These are phyloP conservation scores for Pharus latifolius DNA, from an alignment of 176 grass and related monocot species.

Conservation along the genomic window DNA sequence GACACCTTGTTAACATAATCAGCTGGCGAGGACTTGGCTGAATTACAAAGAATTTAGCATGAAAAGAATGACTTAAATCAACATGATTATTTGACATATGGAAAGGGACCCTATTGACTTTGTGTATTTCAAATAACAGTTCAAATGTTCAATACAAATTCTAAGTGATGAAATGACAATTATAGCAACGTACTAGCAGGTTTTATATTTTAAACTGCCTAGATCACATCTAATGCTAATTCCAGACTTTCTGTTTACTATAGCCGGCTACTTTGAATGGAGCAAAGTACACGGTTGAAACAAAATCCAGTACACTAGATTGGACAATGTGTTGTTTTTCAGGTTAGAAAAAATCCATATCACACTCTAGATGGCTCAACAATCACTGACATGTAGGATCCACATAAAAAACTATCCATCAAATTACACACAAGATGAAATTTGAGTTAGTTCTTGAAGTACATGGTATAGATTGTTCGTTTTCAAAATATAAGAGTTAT, in stretches of 20 bases:
- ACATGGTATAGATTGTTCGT: too few species aligned
- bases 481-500: too few species aligned
- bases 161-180: not conserved
- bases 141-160: not conserved
- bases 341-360: too few species aligned
- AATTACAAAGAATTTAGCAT: not conserved
- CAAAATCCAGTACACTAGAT: not conserved
- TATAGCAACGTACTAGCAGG: not conserved
- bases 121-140: not conserved
- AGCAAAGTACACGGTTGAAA: not conserved
- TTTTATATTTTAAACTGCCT: not conserved
- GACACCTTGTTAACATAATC: not conserved
- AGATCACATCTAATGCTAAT: slow-evolving; percentile 1
- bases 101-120: too few species aligned
- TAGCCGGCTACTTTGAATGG: not conserved
- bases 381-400: too few species aligned
- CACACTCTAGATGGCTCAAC: too few species aligned
- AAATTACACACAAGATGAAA: too few species aligned
- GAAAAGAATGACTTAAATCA: not conserved
- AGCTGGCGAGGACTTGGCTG: not conserved
- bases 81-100: not conserved
- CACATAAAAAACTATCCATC: too few species aligned
- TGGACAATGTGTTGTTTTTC: not conserved
- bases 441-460: too few species aligned
- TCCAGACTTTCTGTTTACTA: not conserved